These are phyloP conservation scores for Phytophthora cryptogea DNA, from an alignment of 352 stramenopile species.

Conservation along the genomic window DNA sequence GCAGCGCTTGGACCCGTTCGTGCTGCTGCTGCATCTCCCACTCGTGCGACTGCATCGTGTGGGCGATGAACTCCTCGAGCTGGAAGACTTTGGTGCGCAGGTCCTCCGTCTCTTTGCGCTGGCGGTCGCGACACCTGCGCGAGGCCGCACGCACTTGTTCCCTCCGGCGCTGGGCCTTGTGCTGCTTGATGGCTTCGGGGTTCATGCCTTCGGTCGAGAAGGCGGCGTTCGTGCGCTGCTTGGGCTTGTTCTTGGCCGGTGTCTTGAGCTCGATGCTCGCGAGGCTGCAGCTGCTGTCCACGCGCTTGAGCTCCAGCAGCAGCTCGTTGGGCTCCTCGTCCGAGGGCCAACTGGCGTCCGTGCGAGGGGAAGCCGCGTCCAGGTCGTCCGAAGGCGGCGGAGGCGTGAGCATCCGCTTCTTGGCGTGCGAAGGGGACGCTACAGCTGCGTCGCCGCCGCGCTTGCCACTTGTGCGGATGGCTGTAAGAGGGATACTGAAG, in stretches of 20 bases:
- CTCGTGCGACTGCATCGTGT: conserved; percentile 63
- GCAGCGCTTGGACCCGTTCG: conserved; percentile 41
- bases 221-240: conserved; percentile 19
- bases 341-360: conserved; percentile 45
- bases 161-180: conserved; percentile 62
- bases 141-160: conserved; percentile 69
- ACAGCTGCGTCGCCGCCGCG: conserved; percentile 6
- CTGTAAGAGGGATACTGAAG: conserved; percentile 37
- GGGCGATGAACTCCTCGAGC: conserved; percentile 67
- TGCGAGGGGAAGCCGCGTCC: conserved; percentile 39
- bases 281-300: background rate
- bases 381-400: conserved; percentile 27
- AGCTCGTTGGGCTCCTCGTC: conserved; percentile 45
- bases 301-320: conserved; percentile 19
- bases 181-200: conserved; percentile 55
- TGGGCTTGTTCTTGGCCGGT: conserved; percentile 3
- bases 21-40: conserved; percentile 51
- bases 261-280: background rate
- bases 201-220: conserved; percentile 37
- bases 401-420: conserved; percentile 50
- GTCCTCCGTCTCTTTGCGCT: conserved; percentile 71
- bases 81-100: conserved; percentile 73
- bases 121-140: conserved; percentile 59
- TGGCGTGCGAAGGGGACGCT: conserved; percentile 41
- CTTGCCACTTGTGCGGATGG: conserved; percentile 20